A percentile compares a stretch with the other conserved stretches of the same genome.
Evolutionary conservation across 306 rosid genomes (phyloP).

Genomic region (Mimosa pudica): DNA sequence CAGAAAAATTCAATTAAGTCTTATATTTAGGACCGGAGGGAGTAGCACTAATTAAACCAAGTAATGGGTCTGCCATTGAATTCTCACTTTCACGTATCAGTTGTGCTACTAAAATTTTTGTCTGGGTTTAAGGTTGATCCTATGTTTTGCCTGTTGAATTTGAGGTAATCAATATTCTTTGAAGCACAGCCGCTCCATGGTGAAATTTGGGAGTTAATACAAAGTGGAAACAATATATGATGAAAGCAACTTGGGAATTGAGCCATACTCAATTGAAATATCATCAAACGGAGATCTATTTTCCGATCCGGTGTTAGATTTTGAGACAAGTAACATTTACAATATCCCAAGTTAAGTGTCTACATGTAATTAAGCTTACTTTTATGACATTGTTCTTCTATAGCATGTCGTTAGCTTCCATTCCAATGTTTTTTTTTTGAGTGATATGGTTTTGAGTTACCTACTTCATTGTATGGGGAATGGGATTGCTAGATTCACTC

Average conservation of each 20-base stretch:
- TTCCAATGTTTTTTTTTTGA: background rate
- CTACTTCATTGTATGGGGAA: slow-evolving; percentile 28
- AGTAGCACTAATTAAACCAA: slow-evolving; percentile 53
- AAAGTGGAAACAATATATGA: slow-evolving; percentile 89
- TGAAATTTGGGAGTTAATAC: slow-evolving; percentile 91
- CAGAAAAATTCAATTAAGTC: too few species aligned
- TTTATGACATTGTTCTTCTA: slow-evolving; percentile 16
- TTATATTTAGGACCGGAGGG: too few species aligned
- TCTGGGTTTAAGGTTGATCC: slow-evolving; percentile 23
- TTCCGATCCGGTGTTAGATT: slow-evolving; percentile 83
- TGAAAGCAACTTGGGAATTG: slow-evolving; percentile 91
- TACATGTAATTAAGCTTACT: slow-evolving; percentile 66
- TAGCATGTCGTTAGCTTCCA: background rate
- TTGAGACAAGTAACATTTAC: slow-evolving; percentile 84
- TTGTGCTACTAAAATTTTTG: slow-evolving; percentile 22
- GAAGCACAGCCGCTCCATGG: slow-evolving; percentile 72
- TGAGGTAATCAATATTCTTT: slow-evolving; percentile 53
- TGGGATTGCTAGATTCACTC: slow-evolving; percentile 33
- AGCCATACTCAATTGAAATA: slow-evolving; percentile 75
- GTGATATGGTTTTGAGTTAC: background rate
- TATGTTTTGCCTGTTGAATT: slow-evolving; percentile 2
- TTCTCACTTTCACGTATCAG: slow-evolving; percentile 15
- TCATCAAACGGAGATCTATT: slow-evolving; percentile 77
- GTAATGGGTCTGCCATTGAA: slow-evolving; percentile 42
- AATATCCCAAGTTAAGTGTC: slow-evolving; percentile 75